Base-by-base conservation (phyloP, 1,139 yeast species). In the Barnettozyma hawaiiensis region DNA sequence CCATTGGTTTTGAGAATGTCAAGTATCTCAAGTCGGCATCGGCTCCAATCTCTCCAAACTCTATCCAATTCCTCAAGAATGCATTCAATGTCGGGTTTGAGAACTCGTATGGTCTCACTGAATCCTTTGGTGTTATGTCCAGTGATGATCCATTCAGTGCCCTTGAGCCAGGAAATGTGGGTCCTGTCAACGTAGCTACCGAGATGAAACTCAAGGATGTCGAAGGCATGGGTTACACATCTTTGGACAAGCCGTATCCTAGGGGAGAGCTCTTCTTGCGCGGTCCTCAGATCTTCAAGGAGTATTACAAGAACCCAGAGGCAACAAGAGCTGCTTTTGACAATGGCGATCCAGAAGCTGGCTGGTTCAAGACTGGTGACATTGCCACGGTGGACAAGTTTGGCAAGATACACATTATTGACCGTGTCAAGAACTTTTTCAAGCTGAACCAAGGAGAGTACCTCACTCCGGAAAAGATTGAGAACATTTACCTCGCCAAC, bases 391-490 rank as follows among this genome's bases (percentile, higher is more conserved):
- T 78, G 40, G 70, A 65, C 32, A 50, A 53, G 3, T 38, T 27
- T n/a, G 81, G 80, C 18, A 67, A 77, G 45, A 59, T 79, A 22
- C 66, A 54, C 50, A 75, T 79, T 43, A 70, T 79, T 50, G 85
- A 79, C 56, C 66, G 85, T 48, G 89, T 83, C 37, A 84, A 84
- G 67, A 84, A 84, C 62, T 83, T 84, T 65, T 84, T 83, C 71
- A 84, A 84, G 63, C 70, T 84, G 53, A 75, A 87, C 2, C 94
- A 84, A 62, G 94, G 94, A 46, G 94, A 84, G 61, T 84, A 84
- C 60, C 75, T 84, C 43, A 81, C 89, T 2, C 90, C 92, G 2
- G 94, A 84, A 57, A 80, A 76, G 60, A 78, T 84, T 48, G 94
- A 84, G 58, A 81, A 78, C 57, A 65, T 67, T 18, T 82, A 83